Conservation (phyloP, 108 stramenopile genomes). For the Epithemia pelagica region DNA sequence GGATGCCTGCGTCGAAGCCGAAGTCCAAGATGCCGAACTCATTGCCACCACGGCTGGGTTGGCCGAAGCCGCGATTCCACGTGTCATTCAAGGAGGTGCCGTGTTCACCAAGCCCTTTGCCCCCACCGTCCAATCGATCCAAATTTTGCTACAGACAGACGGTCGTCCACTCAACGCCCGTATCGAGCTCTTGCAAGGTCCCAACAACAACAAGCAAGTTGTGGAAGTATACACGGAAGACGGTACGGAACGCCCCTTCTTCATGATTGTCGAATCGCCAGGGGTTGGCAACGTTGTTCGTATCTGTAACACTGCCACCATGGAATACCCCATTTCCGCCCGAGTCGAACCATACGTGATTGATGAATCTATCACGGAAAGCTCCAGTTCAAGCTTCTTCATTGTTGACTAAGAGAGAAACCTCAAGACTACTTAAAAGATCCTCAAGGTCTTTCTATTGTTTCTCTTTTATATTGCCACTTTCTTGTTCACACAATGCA, state of each 20-base stretch:
- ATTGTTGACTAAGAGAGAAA: not conserved
- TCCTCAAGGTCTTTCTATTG: not conserved
- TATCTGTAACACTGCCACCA: slow-evolving; percentile 73
- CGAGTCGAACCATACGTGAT: slow-evolving; percentile 49
- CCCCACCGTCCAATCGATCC: slow-evolving; percentile 59
- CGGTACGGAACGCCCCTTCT: slow-evolving; percentile 77
- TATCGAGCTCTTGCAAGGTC: slow-evolving; percentile 78
- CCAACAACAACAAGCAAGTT: slow-evolving; percentile 85
- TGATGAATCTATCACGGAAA: not conserved
- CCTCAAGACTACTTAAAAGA: not conserved
- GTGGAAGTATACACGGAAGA: slow-evolving; percentile 83
- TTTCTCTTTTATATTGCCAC: not conserved
- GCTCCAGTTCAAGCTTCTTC: not conserved
- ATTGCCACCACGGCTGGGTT: not conserved
- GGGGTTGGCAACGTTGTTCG: slow-evolving; percentile 78
- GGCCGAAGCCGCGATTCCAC: slow-evolving; percentile 2
- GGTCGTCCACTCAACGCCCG: slow-evolving; percentile 79
- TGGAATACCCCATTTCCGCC: slow-evolving; percentile 79
- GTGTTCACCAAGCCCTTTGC: slow-evolving; percentile 65
- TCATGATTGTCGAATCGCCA: slow-evolving; percentile 70
- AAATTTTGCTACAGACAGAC: slow-evolving; percentile 62
- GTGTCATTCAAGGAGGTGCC: slow-evolving; percentile 73
- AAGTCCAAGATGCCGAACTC: slow-evolving; percentile 21
- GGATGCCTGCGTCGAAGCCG: slow-evolving; percentile 49
- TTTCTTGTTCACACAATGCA: too few species aligned